Percentiles rank a stretch among this genome's conserved stretches.
Conservation (phyloP, 2,329 filamentous ascomycete species). For the Colletotrichum horii region DNA sequence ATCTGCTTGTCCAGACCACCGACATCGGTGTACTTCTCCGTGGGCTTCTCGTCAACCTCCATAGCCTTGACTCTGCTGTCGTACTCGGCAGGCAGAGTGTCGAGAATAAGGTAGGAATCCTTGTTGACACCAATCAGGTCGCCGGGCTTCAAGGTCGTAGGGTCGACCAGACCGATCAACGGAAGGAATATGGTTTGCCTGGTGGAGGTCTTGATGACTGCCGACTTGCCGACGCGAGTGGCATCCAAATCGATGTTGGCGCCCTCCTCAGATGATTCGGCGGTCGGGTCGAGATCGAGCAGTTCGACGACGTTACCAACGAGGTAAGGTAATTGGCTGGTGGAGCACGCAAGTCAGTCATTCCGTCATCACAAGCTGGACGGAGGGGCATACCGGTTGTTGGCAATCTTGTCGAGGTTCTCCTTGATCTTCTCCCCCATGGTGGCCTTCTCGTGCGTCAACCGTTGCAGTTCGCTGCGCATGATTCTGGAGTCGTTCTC, state of each 20-base stretch:
- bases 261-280: constrained; percentile 94
- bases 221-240: constrained; percentile 94
- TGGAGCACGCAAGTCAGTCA: constrained; percentile 20
- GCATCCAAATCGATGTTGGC: constrained; percentile 99
- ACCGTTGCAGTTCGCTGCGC: constrained; percentile 93
- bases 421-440: constrained; percentile 99
- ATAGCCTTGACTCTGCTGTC: constrained; percentile 99
- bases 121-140: constrained; percentile 99
- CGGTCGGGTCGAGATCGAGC: constrained; percentile 93
- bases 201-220: constrained; percentile 99
- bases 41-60: constrained; percentile 99
- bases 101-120: constrained; percentile 96
- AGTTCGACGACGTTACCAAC: constrained; percentile 99
- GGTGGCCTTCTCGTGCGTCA: constrained; percentile 92
- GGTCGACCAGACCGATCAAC: constrained; percentile 94
- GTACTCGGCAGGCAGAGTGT: constrained; percentile 96
- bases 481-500: constrained; percentile 99
- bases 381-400: constrained; percentile 77
- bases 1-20: constrained; percentile 99
- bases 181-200: constrained; percentile 98
- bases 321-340: constrained; percentile 93
- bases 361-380: not conserved
- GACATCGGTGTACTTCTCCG: constrained; percentile 98
- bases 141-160: constrained; percentile 90
- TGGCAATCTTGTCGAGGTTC: constrained; percentile 98